Base-by-base conservation (phyloP, 1,284 basidiomycete genomes). In the Gomphus bonarii region DNA sequence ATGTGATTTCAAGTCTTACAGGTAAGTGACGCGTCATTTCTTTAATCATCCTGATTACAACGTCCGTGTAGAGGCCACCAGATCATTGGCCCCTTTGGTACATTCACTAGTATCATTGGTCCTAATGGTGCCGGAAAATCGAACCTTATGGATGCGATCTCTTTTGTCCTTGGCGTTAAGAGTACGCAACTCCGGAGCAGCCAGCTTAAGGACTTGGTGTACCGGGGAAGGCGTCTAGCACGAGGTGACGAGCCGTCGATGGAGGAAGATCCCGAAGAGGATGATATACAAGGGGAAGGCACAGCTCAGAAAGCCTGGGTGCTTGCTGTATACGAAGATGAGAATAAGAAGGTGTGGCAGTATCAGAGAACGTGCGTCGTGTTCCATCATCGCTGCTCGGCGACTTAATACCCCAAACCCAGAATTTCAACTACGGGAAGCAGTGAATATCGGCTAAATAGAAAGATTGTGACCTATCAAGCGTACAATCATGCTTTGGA, bases 121-220 rank as follows among this genome's bases (percentile, higher is more conserved):
- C 95, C 97, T 47, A 99, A 99, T 85, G 97, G 97, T 58, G 94
- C 95, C 3, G 97, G 97, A 62, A 99, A 99, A 70, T 95, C 92
- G 36, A 99, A 99, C 69, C 82, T 99, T 61, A 99, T 99, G 97
- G 97, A 99, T 69, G 97, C 97, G 57, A 97, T 99, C 64, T 99
- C 97, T 2, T 99, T 99, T 68, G 97, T 99, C 5, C 84, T 99
- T 9, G 95, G 97, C 33, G 89, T 99, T 50, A 93, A 95, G 73
- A 93, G 90, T 57, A 88, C 87, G 1, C 93, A 98, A 64, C 79
- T 99, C 22, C 81, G 97, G 48, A 93, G 90, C 64, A 91, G 90
- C 52, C 94, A 98, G 65, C 78, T 99, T 35, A 92, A 89, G 65
- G 97, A 99, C 69, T 78, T 99, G 47, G 90, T 99, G 11, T 99